Percentiles rank a stretch among this genome's conserved stretches.
Evolutionary conservation across 495 filamentous ascomycete species (phyloP).

Genomic region (Aspergillus saccharolyticus): DNA sequence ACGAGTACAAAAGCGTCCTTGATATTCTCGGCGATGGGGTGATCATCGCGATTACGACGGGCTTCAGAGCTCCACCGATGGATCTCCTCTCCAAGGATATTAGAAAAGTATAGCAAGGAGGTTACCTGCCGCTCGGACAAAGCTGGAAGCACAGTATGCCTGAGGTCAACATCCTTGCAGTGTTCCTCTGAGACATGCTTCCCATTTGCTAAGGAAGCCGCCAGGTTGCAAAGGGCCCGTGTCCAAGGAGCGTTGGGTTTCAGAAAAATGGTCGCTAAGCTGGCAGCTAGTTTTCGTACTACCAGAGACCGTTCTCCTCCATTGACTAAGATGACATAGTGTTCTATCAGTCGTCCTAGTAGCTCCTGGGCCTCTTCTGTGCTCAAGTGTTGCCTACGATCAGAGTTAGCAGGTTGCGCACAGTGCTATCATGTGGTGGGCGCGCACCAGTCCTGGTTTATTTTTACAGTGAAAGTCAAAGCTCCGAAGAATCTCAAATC

Average conservation of each 20-base stretch:
- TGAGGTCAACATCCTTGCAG: conserved; percentile 46
- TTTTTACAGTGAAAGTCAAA: conserved; percentile 85
- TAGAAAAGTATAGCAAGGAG: conserved; percentile 66
- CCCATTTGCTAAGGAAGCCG: conserved; percentile 52
- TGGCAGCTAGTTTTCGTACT: conserved; percentile 75
- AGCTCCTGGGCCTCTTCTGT: conserved; percentile 58
- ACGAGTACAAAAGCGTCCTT: conserved; percentile 35
- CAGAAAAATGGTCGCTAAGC: conserved; percentile 73
- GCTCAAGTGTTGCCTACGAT: conserved; percentile 51
- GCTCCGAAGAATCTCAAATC: conserved; percentile 91
- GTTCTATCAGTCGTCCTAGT: conserved; percentile 63
- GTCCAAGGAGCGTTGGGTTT: conserved; percentile 65
- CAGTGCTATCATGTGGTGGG: not conserved
- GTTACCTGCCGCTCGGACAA: conserved; percentile 52
- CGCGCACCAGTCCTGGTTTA: conserved; percentile 73
- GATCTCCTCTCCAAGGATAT: conserved; percentile 70
- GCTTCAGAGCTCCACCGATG: conserved; percentile 40
- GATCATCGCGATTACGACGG: conserved; percentile 16
- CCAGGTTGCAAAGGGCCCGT: conserved; percentile 62
- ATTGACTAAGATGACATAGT: conserved; percentile 56
- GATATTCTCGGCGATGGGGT: conserved; percentile 28
- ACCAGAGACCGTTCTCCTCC: conserved; percentile 60
- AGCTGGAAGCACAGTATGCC: conserved; percentile 35
- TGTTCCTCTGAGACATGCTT: conserved; percentile 47
- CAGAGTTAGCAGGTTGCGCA: conserved; percentile 14